Conservation (phyloP, 192 early-diverging fungal genomes). For the Spinellus fusiger region DNA sequence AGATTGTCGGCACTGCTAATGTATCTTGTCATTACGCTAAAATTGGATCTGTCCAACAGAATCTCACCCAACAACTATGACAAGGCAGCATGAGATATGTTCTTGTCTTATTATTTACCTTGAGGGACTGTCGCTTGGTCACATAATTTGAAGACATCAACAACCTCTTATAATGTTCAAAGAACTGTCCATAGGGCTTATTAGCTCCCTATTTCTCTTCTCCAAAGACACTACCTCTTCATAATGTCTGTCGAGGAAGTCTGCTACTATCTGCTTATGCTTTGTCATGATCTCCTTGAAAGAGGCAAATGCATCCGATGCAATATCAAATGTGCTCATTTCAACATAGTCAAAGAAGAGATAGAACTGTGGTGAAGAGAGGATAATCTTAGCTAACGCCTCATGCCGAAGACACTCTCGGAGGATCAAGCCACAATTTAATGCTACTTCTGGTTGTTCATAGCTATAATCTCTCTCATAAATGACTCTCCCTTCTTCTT, state of each 20-base stretch:
- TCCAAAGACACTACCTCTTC: slow-evolving; percentile 49
- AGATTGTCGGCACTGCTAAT: slow-evolving; percentile 90
- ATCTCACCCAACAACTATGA: slow-evolving; percentile 90
- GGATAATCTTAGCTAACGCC: slow-evolving; percentile 75
- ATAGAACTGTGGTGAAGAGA: slow-evolving; percentile 85
- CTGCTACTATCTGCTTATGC: slow-evolving; percentile 88
- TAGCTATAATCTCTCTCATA: slow-evolving; percentile 49
- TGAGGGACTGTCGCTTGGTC: slow-evolving; percentile 95
- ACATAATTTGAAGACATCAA: slow-evolving; percentile 95
- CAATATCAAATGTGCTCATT: slow-evolving; percentile 95
- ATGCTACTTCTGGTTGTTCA: slow-evolving; percentile 91
- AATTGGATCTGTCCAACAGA: slow-evolving; percentile 92
- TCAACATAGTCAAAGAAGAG: slow-evolving; percentile 96
- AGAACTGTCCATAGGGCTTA: slow-evolving; percentile 48
- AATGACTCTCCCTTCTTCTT: neutral
- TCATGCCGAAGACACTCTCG: slow-evolving; percentile 96
- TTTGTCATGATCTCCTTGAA: slow-evolving; percentile 96
- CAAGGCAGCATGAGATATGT: no score
- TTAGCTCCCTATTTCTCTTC: neutral
- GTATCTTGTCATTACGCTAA: slow-evolving; percentile 90
- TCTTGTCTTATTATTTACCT: slow-evolving; percentile 49
- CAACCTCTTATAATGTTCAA: slow-evolving; percentile 77
- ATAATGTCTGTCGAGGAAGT: slow-evolving; percentile 86
- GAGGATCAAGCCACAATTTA: slow-evolving; percentile 97
- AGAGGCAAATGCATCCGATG: slow-evolving; percentile 96